Percentiles rank a stretch among this genome's conserved stretches.
These are phyloP conservation scores for Mucor lusitanicus DNA, from an alignment of 371 early-diverging fungal genomes.

Conservation along the genomic window DNA sequence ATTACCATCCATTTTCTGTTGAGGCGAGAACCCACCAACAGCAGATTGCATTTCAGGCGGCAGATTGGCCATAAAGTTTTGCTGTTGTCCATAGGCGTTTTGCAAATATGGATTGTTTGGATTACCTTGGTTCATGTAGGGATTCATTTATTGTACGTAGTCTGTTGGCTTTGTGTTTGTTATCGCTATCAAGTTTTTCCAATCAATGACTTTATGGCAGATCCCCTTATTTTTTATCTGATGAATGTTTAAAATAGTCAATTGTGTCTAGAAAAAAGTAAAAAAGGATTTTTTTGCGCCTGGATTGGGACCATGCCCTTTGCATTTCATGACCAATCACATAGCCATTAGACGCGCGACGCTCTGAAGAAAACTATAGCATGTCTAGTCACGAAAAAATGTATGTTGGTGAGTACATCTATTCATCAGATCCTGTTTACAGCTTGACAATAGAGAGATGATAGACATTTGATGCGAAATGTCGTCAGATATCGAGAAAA, in stretches of 20 bases:
- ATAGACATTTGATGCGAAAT: background rate
- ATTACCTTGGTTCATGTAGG: constrained; percentile 29
- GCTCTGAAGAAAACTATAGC: background rate
- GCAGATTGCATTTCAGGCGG: constrained; percentile 34
- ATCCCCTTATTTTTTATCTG: background rate
- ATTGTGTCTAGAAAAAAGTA: background rate
- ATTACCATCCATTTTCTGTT: constrained; percentile 9
- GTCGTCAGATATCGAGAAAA: background rate
- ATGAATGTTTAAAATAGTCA: background rate
- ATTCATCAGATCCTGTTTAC: background rate
- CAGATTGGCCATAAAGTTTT: constrained; percentile 32
- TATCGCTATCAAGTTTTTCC: background rate
- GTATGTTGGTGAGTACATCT: background rate
- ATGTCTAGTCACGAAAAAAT: background rate
- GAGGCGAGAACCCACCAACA: constrained; percentile 8
- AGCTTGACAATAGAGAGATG: background rate
- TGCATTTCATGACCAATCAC: background rate
- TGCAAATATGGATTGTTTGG: constrained; percentile 36
- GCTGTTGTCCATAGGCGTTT: constrained; percentile 23
- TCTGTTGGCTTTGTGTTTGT: background rate
- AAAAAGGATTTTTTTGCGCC: background rate
- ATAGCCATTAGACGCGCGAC: background rate
- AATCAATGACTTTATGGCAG: background rate
- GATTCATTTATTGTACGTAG: constrained; percentile 26
- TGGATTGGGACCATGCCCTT: background rate